These are phyloP conservation scores for Ustilago loliicola DNA, from an alignment of 1,284 basidiomycete species.

Conservation along the genomic window DNA sequence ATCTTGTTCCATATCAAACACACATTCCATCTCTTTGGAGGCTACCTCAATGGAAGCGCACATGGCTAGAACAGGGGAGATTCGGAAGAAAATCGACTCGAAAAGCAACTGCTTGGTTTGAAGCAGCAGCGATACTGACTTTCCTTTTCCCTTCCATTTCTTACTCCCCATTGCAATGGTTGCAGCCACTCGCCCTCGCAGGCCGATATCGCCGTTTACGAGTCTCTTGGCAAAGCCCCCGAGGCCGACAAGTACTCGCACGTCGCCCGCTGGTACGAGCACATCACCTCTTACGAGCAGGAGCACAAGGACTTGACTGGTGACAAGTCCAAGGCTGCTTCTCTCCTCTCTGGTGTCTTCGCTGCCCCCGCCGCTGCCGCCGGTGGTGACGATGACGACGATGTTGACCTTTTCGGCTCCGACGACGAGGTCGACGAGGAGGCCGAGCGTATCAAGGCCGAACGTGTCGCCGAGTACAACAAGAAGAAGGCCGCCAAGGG, in stretches of 20 bases:
- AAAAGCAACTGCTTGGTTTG: not conserved
- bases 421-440: conserved; percentile 93
- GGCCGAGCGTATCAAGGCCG: conserved; percentile 92
- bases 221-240: conserved; percentile 78
- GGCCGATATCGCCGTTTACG: conserved; percentile 95
- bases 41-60: not conserved
- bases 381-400: conserved; percentile 88
- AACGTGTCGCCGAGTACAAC: conserved; percentile 94
- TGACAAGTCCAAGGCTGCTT: conserved; percentile 68
- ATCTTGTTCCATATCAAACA: conserved; percentile 32
- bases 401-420: conserved; percentile 90
- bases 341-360: conserved; percentile 51
- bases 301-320: conserved; percentile 66
- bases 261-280: conserved; percentile 89
- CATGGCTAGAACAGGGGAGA: conserved; percentile 1
- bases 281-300: conserved; percentile 68
- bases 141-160: conserved; percentile 1
- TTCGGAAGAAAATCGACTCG: not conserved
- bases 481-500: conserved; percentile 93
- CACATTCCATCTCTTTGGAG: not conserved
- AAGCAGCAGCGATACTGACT: conserved; percentile 18
- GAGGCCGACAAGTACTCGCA: conserved; percentile 77
- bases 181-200: conserved; percentile 91
- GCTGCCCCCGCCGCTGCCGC: conserved; percentile 70
- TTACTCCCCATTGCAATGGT: not conserved